These are phyloP conservation scores for Arctium minus DNA, from an alignment of 129 eudicot genomes.

Conservation along the genomic window DNA sequence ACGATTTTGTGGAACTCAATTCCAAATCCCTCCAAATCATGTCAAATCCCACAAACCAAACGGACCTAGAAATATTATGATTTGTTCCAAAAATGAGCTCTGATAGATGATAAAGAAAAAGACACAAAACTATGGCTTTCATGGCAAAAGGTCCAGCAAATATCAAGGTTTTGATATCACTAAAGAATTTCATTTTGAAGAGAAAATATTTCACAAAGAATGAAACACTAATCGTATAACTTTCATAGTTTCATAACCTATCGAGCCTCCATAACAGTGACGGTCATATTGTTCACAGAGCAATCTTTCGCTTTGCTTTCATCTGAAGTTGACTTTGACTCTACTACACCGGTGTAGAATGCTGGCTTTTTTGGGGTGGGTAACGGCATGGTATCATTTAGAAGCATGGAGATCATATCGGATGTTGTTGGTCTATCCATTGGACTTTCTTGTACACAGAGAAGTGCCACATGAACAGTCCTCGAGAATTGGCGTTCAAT, in stretches of 20 bases:
- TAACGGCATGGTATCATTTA: constrained; percentile 10
- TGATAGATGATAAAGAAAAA: too few relatives aligned
- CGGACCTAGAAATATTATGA: too few relatives aligned
- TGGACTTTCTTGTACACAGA: constrained; percentile 25
- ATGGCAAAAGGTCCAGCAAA: too few relatives aligned
- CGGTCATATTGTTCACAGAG: constrained; percentile 24
- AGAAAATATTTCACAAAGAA: too few relatives aligned
- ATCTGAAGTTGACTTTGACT: not conserved
- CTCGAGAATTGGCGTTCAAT: constrained; percentile 5
- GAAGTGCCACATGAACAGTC: constrained; percentile 14
- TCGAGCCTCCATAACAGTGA: constrained; percentile 28
- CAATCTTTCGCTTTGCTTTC: not conserved
- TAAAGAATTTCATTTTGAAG: too few relatives aligned
- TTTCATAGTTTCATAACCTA: not conserved
- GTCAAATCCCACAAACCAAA: too few relatives aligned
- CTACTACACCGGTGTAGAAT: constrained; percentile 13
- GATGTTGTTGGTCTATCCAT: constrained; percentile 24
- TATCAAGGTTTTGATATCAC: too few relatives aligned
- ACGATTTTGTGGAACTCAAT: too few relatives aligned
- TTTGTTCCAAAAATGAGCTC: too few relatives aligned
- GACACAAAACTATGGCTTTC: too few relatives aligned
- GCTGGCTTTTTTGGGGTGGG: constrained; percentile 27
- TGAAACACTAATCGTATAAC: too few relatives aligned
- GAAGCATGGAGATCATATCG: constrained; percentile 29
- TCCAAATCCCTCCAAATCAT: too few relatives aligned